Evolutionary conservation across 2,329 filamentous ascomycete species (phyloP).

Genomic region (Aspergillus carbonarius): DNA sequence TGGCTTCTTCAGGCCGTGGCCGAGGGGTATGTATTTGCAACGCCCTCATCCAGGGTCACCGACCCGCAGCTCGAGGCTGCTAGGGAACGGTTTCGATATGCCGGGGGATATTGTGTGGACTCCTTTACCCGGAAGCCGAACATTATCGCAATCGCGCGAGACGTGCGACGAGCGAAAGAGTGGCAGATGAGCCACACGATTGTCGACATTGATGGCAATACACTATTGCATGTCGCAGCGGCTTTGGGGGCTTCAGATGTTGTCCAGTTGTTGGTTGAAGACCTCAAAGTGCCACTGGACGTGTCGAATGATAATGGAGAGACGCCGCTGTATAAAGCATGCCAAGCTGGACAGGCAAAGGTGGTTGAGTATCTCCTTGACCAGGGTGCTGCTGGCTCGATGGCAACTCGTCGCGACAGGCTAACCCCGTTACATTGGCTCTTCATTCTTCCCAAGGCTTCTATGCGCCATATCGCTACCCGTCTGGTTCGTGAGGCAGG

Average conservation of each 20-base stretch:
- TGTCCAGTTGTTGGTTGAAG: slow-evolving; percentile 18
- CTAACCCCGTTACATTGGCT: slow-evolving; percentile 28
- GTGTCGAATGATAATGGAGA: slow-evolving; percentile 27
- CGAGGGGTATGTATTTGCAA: slow-evolving; percentile 25
- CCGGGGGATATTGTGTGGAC: slow-evolving; percentile 25
- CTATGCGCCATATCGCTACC: slow-evolving; percentile 16
- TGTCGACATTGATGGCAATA: slow-evolving; percentile 27
- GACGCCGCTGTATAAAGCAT: slow-evolving; percentile 30
- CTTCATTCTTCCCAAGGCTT: slow-evolving; percentile 21
- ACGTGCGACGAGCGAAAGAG: slow-evolving; percentile 6
- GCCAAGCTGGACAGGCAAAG: slow-evolving; percentile 26
- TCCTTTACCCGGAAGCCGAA: slow-evolving; percentile 22
- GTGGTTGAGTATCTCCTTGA: slow-evolving; percentile 26
- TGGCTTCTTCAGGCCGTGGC: slow-evolving; percentile 26
- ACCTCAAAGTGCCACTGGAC: slow-evolving; percentile 15
- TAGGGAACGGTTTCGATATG: slow-evolving; percentile 19
- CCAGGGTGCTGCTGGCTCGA: slow-evolving; percentile 20
- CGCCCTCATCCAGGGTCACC: neutral
- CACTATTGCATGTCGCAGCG: slow-evolving; percentile 27
- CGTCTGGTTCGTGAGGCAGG: slow-evolving; percentile 18
- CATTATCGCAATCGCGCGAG: slow-evolving; percentile 12
- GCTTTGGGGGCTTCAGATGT: slow-evolving; percentile 18
- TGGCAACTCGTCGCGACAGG: slow-evolving; percentile 18
- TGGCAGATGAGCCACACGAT: slow-evolving; percentile 14
- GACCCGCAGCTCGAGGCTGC: slow-evolving; percentile 15